These are phyloP conservation scores for Daedalea quercina DNA, from an alignment of 768 basidiomycete genomes.

Conservation along the genomic window DNA sequence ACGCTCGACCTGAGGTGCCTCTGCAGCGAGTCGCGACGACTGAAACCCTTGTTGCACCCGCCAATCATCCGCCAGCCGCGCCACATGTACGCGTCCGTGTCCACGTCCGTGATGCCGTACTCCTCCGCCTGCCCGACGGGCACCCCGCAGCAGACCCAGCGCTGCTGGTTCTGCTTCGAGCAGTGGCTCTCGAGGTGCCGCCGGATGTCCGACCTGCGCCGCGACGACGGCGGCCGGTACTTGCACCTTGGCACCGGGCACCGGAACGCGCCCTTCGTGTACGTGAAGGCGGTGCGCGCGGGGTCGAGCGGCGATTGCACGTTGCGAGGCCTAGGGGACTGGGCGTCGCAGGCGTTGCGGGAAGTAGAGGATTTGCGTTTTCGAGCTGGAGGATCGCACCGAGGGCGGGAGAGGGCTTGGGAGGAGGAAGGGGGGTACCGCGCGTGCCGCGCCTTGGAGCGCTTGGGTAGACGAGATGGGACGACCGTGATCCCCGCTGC, in stretches of 20 bases:
- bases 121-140: constrained; percentile 2
- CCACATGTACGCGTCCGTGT: constrained; percentile 1
- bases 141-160: constrained; percentile 17
- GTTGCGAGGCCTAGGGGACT: background rate
- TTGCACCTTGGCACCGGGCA: constrained; percentile 8
- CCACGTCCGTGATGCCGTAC: background rate
- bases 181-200: constrained; percentile 16
- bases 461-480: no score
- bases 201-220: constrained; percentile 13
- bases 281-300: background rate
- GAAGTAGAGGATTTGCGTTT: no score
- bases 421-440: no score
- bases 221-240: constrained; percentile 6
- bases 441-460: no score
- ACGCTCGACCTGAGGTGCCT: background rate
- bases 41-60: constrained; percentile 6
- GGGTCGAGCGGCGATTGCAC: background rate
- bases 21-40: constrained; percentile 5
- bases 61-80: constrained; percentile 6
- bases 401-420: no score
- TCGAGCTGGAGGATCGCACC: no score
- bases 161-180: background rate
- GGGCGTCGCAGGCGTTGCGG: no score
- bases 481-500: no score
- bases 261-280: background rate